phyloP scores from a whole-genome alignment of 441 rosid species.

The Syzygium malaccense region DNA sequence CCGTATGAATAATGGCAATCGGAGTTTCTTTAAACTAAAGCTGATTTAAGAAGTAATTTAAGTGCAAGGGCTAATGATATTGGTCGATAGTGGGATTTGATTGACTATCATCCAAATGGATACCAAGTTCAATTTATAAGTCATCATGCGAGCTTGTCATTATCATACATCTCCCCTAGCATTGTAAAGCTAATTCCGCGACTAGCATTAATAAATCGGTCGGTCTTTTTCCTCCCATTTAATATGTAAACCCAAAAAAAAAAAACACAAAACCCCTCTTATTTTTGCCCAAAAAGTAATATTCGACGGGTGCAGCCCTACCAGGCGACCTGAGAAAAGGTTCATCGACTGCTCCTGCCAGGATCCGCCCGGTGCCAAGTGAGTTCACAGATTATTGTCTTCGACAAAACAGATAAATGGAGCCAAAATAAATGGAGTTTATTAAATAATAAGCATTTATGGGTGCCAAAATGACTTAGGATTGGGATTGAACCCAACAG shows the following conservation, averaged over 20 bases:
- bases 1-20: neutral
- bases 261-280: neutral
- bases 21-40: neutral
- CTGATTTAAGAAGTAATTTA: neutral
- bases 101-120: neutral
- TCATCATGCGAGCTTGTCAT: neutral
- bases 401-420: neutral
- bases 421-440: neutral
- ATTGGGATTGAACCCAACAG: neutral
- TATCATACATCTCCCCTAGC: neutral
- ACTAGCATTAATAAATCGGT: neutral
- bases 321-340: neutral
- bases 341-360: neutral
- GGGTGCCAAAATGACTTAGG: neutral
- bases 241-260: neutral
- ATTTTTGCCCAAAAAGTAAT: neutral
- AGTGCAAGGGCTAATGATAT: neutral
- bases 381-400: neutral
- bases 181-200: neutral
- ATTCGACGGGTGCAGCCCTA: neutral
- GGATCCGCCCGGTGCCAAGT: neutral
- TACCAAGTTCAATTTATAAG: neutral
- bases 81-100: fast-evolving
- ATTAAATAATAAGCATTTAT: neutral
- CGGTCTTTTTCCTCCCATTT: neutral